Base-by-base conservation (phyloP, 768 basidiomycete genomes). In the Leccinum barrowsii region DNA sequence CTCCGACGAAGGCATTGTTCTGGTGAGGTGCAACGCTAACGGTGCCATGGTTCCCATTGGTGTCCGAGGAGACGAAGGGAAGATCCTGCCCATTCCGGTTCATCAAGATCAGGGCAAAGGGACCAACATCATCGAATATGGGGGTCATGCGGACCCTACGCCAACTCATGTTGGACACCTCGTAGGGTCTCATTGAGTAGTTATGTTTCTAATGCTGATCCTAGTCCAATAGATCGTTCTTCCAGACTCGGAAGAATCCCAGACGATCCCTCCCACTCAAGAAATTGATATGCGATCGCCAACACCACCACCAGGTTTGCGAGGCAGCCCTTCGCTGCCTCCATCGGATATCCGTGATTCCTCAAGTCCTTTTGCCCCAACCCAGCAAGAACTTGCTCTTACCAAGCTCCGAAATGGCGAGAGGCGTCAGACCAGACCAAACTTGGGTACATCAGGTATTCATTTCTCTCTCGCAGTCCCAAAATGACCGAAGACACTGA, bases 161-260 rank as follows among this genome's bases (percentile, higher is more conserved):
- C 86, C 85, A 2, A 77, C 75, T 11, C 77, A 76, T 51, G 77
- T 89, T 21, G 79, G 79, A 26, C 78, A 87, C 59, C 71, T 89
- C 59, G 87, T 88, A 60, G 63, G 78, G 50, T 12, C 22, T 2
- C 40, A 15, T n/a, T 17, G 13, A 42, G 24, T 44, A 42, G 44
- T 48, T 59, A 4, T n/a, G 15, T 52, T 30, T 34, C 5, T 42
- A n/a, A 58, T 30, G 19, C 49, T 57, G 44, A 52, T 51, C 58
- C 49, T 30, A 37, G 58, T 50, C 37, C 58, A 37, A 57, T 28
- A 63, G 69, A 59, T 63, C 51, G 63, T 53, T 54, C 59, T 62
- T 46, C 67, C 62, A 19, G 67, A 73, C 22, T 62, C 81, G n/a
- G 80, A 81, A 50, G 78, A 82, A 64, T 85, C 85, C 0, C 85